Evolutionary conservation across 352 stramenopile genomes (phyloP).

Genomic region (Phytophthora crassamura): DNA sequence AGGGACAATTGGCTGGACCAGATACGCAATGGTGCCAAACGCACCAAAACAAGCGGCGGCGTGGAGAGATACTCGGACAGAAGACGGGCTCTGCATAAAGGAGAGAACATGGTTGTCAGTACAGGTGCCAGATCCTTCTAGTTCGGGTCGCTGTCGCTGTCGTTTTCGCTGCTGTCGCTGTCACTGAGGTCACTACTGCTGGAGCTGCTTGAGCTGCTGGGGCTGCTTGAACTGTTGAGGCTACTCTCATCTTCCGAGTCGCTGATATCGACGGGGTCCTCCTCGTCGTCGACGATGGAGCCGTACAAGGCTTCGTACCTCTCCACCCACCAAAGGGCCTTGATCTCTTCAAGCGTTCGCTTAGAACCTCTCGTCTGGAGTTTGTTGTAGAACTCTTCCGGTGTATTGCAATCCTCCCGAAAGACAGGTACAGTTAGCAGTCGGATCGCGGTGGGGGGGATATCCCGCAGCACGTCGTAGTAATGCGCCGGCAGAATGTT

Average conservation of each 20-base stretch:
- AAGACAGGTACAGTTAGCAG: conserved; percentile 28
- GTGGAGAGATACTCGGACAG: conserved; percentile 26
- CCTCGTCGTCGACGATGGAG: conserved; percentile 23
- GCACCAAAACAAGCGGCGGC: conserved; percentile 52
- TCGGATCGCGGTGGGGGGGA: conserved; percentile 1
- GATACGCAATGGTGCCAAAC: conserved; percentile 32
- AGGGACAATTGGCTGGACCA: background rate
- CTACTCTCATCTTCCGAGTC: conserved; percentile 4
- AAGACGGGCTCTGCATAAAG: background rate
- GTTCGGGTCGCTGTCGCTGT: conserved; percentile 1
- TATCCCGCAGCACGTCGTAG: conserved; percentile 41
- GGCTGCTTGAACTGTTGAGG: conserved; percentile 1
- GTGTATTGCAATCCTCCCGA: conserved; percentile 34
- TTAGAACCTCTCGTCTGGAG: conserved; percentile 14
- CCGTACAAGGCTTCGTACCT: conserved; percentile 43
- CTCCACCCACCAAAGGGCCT: conserved; percentile 57
- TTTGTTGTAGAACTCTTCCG: conserved; percentile 32
- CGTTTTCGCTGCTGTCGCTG: background rate
- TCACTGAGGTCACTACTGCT: conserved; percentile 5
- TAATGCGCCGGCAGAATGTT: conserved; percentile 49
- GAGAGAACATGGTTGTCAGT: background rate
- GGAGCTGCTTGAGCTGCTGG: conserved; percentile 7
- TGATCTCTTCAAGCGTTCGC: conserved; percentile 33
- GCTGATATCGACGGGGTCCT: conserved; percentile 12
- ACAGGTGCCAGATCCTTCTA: no score